Evolutionary conservation across 352 stramenopile species (phyloP), one percentile per base, ranked within the genome.

Genomic region (Globisporangium echinulatum): DNA sequence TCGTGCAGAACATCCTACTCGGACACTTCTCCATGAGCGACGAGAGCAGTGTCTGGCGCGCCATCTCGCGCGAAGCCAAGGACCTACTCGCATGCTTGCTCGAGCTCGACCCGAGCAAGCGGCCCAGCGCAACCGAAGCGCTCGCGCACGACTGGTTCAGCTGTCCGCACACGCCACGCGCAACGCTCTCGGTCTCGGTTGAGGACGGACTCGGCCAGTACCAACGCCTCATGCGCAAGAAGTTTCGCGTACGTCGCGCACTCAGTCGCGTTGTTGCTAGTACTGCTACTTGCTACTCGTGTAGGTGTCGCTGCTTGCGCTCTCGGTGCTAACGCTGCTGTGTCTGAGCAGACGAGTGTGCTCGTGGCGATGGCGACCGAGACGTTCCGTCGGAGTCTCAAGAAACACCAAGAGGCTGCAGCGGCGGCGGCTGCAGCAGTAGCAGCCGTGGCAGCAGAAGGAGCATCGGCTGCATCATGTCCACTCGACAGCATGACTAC

Each of bases 1-100:
- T 93, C 64, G 79, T 92, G 53, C 70, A 70, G 42, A 77, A 75
- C 38, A 84, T 92, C 47, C 58, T 72, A 8, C 60, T 58, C 1
- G 79, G 77, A 10, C 56, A 66, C 7, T 86, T 84, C 62, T 59
- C 62, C 3, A 76, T 89, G 62, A 59, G 49, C 33, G 62, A 74
- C 13, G 60, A 66, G 48, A 56, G 52, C 15, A 37, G n/a, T 7
- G 52, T 75, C 14, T 90, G 76, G 78, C 67, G 78, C 39, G 49
- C 64, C 14, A 68, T 87, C 37, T 88, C 78, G 10, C 17, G 25
- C 11, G 76, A 88, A 56, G 78, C 72, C 33, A 88, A 88, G 49
- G 52, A 64, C 33, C 47, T 90, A 7, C 59, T 90, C 11, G 59
- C 43, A 10, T 56, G 60, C 48, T 52, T 90, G 38, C 69, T 90